Base-by-base conservation (phyloP, 495 filamentous ascomycete genomes). In the Lindgomyces ingoldianus region DNA sequence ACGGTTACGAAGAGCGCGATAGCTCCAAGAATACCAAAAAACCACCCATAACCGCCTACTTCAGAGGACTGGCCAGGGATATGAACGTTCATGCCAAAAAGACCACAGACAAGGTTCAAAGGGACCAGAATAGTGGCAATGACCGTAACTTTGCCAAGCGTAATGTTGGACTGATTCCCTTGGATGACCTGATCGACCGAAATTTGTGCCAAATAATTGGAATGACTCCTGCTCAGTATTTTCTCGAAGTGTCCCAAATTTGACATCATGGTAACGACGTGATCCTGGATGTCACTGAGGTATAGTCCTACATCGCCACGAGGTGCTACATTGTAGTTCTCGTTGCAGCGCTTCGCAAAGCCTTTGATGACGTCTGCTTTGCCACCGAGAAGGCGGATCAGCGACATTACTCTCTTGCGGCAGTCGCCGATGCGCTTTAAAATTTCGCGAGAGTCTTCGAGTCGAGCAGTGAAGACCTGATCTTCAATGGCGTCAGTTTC, bases 231-330 rank as follows among this genome's bases (percentile, higher is more conserved):
- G 6, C 89, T 91, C 56, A 98, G 85, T 83, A 98, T 97, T 80
- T 97, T 97, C 74, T 98, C 95, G 68, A 94, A 97, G 73, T 98
- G 94, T 10, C 84, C 86, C 55, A 98, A 78, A 74, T 96, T 98
- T 66, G 87, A 90, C 85, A 96, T 95, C 94, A 98, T 97, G 62
- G 94, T 98, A 30, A 98, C 91, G 33, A 98, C 93, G 81, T 98
- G 94, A 77, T 98, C 94, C 74, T 98, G 94, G 64, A 98, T 96
- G 79, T 98, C 94, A 63, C 91, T 90, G 2, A 98, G 80, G 71
- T 98, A 98, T 62, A 98, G 83, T 14, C 93, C 94, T 70, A 98
- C 96, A 73, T 98, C 94, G 74, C 91, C 92, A 25, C 91, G 88
- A 0, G 94, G 94, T 12, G 94, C 95, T 50, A 97, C 87, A 66